Base-by-base conservation (phyloP, 2,329 filamentous ascomycete genomes). In the Boeremia lycopersici region DNA sequence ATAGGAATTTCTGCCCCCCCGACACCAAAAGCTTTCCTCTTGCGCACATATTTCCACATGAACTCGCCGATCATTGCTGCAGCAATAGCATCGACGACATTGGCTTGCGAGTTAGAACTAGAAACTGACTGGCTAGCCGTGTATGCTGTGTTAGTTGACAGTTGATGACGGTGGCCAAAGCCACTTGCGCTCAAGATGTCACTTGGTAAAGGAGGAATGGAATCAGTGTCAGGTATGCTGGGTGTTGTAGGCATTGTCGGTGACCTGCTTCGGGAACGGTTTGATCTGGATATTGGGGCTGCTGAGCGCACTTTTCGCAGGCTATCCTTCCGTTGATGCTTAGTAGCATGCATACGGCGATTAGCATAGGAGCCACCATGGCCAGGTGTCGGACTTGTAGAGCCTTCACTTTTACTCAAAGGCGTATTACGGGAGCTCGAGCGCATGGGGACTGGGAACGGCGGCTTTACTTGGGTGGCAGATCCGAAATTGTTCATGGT, bases 11-110 rank as follows among this genome's bases (percentile, higher is more conserved):
- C 90, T 3, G 84, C 78, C 48, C 93, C 86, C 17, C 91, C 91
- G 72, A 99, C 86, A 17, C 91, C 91, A 72, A 99, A 98, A 0
- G 93, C 96, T 77, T 93, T 97, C 62, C 93, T 86, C 72, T 90
- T 85, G 46, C 90, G 84, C 30, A 93, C 89, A 68, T 96, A 95
- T 75, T 96, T 96, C 80, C 88, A 93, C 90, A 96, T 93, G 89
- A 91, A 95, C 69, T 98, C 95, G 33, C 95, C 95, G 28, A 99
- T 91, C 95, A 99, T 99, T 0, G 93, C 96, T 71, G 96, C 93
- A 1, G 95, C 93, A 74, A 99, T 98, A 3, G 95, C 92, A 77
- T 98, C 95, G 6, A 99, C 93, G 12, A 98, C 91, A 39, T 87
- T 89, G 0, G 89, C 89, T 38, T 88, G 85, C 62, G 91, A 88